Percentiles rank a stretch among this genome's conserved stretches.
Conservation (phyloP, 192 early-diverging fungal species). For the Geranomyces michiganensis region DNA sequence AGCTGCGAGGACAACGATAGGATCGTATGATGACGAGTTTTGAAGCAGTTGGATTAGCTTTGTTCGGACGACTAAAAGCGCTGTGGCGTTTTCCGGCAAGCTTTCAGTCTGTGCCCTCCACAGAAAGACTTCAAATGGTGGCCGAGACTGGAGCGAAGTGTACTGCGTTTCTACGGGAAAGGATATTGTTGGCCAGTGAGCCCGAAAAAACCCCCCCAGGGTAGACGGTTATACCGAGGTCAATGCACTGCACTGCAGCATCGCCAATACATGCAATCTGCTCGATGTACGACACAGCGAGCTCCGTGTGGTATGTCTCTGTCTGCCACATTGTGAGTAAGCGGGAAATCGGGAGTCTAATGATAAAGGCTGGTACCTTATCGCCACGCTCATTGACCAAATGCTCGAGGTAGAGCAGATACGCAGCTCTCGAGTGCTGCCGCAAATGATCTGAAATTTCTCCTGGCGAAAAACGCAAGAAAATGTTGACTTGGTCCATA, state of each 20-base stretch:
- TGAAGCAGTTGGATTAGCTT: neutral
- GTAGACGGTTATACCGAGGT: neutral
- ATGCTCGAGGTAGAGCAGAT: constrained; percentile 33
- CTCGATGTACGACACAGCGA: constrained; percentile 33
- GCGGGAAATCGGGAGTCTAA: too few species aligned
- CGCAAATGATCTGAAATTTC: constrained; percentile 20
- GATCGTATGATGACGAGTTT: neutral
- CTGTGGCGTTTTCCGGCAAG: neutral
- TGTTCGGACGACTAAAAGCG: neutral
- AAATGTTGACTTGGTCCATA: constrained; percentile 15
- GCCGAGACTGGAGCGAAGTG: neutral
- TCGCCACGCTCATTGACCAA: constrained; percentile 18
- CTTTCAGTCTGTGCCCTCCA: neutral
- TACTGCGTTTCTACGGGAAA: neutral
- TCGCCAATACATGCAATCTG: constrained; percentile 9
- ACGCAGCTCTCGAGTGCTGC: constrained; percentile 6
- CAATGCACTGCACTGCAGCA: neutral
- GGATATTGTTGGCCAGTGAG: neutral
- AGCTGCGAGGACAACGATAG: neutral
- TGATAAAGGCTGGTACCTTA: too few species aligned
- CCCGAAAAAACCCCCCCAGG: too few species aligned
- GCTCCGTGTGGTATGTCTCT: constrained; percentile 21
- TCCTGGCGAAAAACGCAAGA: constrained; percentile 12
- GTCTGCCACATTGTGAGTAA: constrained; percentile 19
- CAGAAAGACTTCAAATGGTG: neutral